Evolutionary conservation across 208 protist species (phyloP), one percentile per base, ranked within the genome.

Genomic region (Wallacemonas rigidus): DNA sequence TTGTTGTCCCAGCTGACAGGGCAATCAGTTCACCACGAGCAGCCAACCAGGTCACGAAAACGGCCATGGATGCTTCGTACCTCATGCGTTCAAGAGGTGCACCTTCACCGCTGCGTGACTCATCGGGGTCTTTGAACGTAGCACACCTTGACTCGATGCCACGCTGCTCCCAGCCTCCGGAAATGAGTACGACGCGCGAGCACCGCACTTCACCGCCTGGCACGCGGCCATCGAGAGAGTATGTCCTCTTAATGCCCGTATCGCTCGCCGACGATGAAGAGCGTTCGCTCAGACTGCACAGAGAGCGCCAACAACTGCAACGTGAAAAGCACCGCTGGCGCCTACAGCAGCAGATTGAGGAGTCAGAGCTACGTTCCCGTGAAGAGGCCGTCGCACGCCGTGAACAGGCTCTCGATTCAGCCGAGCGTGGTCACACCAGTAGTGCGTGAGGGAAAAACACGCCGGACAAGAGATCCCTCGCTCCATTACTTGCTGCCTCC

Each of bases 241-340:
- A 65, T n/a, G 60, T 65, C 8, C 38, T 65, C 12, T 3, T 65
- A 41, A 65, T 65, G 60, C 60, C 60, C 7, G 6, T 12, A 12
- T 39, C 40, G 3, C 36, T 41, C 43, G 54, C 36, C 7, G 17
- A 53, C 1, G 67, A 61, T 3, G 43, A 44, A 39, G 17, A 54
- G 39, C 68, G 36, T 3, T 51, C 53, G 9, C n/a, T 26, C 39
- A 8, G 44, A 40, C 36, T 53, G 6, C 38, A 62, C 68, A 4
- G 41, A n/a, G 15, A 76, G 65, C 50, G 15, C 55, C 26, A 55
- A 50, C 58, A 39, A 43, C 72, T 47, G 41, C 48, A 51, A 69
- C 74, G 74, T 67, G 77, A 67, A 65, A 79, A 63, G 64, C 70
- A 35, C 67, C 67, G 41, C 45, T 83, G 35, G 69, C 70, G 65